Evolutionary conservation across 306 rosid species (phyloP).

Genomic region (Cicer cuneatum): DNA sequence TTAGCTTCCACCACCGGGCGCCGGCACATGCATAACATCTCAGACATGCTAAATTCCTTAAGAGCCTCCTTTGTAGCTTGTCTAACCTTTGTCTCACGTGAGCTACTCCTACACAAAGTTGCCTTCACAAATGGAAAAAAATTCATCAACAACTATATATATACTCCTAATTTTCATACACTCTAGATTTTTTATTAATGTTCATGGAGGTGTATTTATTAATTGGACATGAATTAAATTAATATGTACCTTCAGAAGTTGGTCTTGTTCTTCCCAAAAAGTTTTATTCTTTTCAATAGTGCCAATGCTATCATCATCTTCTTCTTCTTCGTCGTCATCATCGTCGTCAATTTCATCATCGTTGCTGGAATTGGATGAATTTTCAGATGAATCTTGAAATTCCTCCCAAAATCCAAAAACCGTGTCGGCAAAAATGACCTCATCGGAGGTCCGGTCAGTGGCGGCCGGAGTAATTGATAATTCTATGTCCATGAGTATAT

Average conservation of each 20-base stretch:
- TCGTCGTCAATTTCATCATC: neutral
- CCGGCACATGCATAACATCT: slow-evolving; percentile 57
- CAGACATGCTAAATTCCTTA: slow-evolving; percentile 43
- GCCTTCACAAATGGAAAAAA: slow-evolving; percentile 45
- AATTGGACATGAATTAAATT: neutral
- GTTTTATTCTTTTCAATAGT: slow-evolving; percentile 47
- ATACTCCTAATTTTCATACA: no score
- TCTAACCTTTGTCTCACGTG: slow-evolving; percentile 61
- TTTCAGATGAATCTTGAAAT: slow-evolving; percentile 43
- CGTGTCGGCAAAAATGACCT: slow-evolving; percentile 56
- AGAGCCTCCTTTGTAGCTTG: slow-evolving; percentile 62
- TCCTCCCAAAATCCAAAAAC: slow-evolving; percentile 67
- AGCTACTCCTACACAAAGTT: slow-evolving; percentile 53
- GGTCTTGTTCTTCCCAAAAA: slow-evolving; percentile 73
- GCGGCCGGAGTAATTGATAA: neutral
- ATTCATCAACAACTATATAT: no score
- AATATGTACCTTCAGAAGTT: slow-evolving; percentile 62
- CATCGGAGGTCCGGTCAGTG: slow-evolving; percentile 40
- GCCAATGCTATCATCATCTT: slow-evolving; percentile 36
- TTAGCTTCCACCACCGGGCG: slow-evolving; percentile 32
- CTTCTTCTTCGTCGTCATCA: neutral
- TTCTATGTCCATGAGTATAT: slow-evolving; percentile 5
- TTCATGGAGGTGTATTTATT: neutral
- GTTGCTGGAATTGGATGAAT: slow-evolving; percentile 50
- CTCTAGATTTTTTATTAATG: neutral